phyloP scores from a whole-genome alignment of 257 asterid species.

The Petrea volubilis region DNA sequence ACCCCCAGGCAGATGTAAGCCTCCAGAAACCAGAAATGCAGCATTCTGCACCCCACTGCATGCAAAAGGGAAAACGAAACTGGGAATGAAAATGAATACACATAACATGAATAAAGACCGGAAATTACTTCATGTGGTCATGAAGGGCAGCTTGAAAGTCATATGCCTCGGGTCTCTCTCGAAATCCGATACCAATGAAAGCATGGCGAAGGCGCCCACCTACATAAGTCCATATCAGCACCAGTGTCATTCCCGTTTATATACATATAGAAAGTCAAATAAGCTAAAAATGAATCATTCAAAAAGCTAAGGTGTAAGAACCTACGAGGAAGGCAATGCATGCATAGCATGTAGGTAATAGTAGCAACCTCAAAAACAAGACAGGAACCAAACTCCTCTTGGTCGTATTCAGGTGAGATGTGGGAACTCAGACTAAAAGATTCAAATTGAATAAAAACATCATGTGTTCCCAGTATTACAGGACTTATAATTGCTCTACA shows the following conservation, averaged over 20 bases:
- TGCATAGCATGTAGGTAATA: not conserved
- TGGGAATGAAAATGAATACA: not conserved
- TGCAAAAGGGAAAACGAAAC: not conserved
- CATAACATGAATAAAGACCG: slow-evolving; percentile 15
- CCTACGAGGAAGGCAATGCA: not conserved
- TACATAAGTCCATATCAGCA: slow-evolving; percentile 30
- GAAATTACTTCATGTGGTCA: slow-evolving; percentile 92
- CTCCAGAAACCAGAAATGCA: too few species aligned
- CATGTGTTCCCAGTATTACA: too few species aligned
- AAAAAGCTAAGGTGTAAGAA: not conserved
- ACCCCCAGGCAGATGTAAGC: too few species aligned
- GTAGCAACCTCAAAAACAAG: not conserved
- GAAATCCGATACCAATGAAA: slow-evolving; percentile 95
- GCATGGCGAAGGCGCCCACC: slow-evolving; percentile 98
- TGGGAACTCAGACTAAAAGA: too few species aligned
- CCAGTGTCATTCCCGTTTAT: not conserved
- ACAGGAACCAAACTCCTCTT: too few species aligned
- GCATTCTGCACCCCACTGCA: not conserved
- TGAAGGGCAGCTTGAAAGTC: slow-evolving; percentile 99
- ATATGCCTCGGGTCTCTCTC: slow-evolving; percentile 96
- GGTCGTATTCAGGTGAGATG: too few species aligned
- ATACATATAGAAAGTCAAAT: not conserved
- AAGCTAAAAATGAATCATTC: not conserved
- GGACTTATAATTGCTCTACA: not conserved
- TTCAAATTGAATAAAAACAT: too few species aligned